Evolutionary conservation across 2,329 filamentous ascomycete species (phyloP), one percentile per base, ranked within the genome.

Genomic region (Talaromyces sp.): DNA sequence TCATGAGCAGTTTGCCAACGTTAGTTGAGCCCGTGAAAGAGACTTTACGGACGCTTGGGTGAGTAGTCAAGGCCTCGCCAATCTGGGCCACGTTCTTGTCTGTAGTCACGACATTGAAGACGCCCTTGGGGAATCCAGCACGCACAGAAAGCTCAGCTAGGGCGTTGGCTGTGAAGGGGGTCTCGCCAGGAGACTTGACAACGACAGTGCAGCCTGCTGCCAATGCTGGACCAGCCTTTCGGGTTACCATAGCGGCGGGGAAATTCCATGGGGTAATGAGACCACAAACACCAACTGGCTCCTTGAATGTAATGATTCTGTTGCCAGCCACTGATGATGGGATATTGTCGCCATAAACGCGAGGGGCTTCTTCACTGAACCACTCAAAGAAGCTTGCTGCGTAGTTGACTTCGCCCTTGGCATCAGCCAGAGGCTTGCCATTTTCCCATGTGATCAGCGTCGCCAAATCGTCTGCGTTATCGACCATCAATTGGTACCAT

Each of bases 201-300:
- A 97, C 92, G 2, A 96, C 90, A 0, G 93, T 96, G 78, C 93
- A 97, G 61, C 94, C 94, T n/a, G 92, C 92, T 19, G 94, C 94
- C 59, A 97, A 81, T 10, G 84, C 85, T 5, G 85, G 79, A 1
- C 71, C 80, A 35, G 80, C 75, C 67, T 82, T 82, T 21, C 80
- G 71, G 3, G 80, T 81, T 53, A 82, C 79, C 80, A 82, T 82
- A 1, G 80, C 80, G 26, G 79, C 79, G 5, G 80, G 80, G 69
- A 87, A 87, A 73, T 87, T 87, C 85, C 84, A 86, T 27, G 87
- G 87, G 12, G 85, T 88, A 64, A 89, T 87, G 46, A 89, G 73
- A 43, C 85, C 87, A 65, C 83, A 85, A 1, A 89, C 86, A 60
- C 87, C 87, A 9, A 89, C 82, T 0, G 87, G 86, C 72, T 90